Evolutionary conservation across 2,329 filamentous ascomycete species (phyloP).

Genomic region (Didymella arachidicola): DNA sequence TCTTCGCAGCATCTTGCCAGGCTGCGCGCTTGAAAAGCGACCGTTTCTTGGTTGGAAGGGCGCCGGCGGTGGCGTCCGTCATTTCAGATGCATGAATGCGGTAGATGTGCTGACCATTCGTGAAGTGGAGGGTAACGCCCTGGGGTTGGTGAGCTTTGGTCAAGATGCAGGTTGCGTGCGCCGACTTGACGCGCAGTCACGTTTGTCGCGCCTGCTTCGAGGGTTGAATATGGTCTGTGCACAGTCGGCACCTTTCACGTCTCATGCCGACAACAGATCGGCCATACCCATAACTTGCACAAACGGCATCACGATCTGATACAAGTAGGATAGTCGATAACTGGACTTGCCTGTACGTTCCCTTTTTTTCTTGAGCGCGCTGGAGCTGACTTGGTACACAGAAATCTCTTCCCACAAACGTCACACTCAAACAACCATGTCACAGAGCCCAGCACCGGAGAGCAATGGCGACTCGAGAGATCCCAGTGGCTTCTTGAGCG

Average conservation of each 20-base stretch:
- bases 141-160: not conserved
- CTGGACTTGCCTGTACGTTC: not conserved
- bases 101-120: not conserved
- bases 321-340: not conserved
- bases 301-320: not conserved
- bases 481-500: conserved; percentile 88
- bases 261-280: conserved; percentile 4
- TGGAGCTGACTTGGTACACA: not conserved
- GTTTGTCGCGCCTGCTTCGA: conserved; percentile 31
- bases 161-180: conserved; percentile 22
- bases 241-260: conserved; percentile 5
- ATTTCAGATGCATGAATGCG: conserved; percentile 31
- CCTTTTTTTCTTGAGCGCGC: no score
- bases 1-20: conserved; percentile 55
- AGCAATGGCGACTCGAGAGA: conserved; percentile 80
- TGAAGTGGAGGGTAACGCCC: not conserved
- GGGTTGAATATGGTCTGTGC: conserved; percentile 33
- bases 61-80: conserved; percentile 33
- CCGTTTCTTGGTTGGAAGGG: conserved; percentile 51
- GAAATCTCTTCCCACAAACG: conserved; percentile 11
- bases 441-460: conserved; percentile 58
- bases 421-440: conserved; percentile 27
- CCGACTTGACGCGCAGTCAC: conserved; percentile 43
- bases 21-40: conserved; percentile 65
- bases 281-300: conserved; percentile 5